phyloP scores from a whole-genome alignment of 2,329 filamentous ascomycete species.

The Colletotrichum horii region DNA sequence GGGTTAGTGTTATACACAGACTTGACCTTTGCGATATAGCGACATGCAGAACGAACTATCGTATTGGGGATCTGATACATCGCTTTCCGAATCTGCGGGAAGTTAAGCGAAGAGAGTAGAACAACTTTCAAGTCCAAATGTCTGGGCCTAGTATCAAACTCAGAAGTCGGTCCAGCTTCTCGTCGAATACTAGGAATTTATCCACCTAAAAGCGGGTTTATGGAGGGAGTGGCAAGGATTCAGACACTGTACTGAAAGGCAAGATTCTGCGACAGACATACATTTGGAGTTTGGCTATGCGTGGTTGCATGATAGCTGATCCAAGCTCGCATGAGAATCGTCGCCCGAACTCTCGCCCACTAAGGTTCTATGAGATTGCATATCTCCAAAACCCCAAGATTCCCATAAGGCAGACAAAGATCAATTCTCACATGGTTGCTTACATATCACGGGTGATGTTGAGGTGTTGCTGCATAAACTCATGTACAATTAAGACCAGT shows the following conservation, averaged over 20 bases:
- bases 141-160: background rate
- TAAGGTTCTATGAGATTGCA: background rate
- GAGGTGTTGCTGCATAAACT: background rate
- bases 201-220: background rate
- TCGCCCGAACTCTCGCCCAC: background rate
- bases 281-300: background rate
- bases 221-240: background rate
- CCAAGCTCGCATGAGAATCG: background rate
- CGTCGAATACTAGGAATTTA: background rate
- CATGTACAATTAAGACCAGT: too few species aligned
- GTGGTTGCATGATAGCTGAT: background rate
- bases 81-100: background rate
- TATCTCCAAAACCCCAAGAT: background rate
- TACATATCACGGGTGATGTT: background rate
- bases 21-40: background rate
- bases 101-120: background rate
- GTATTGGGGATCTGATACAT: too few species aligned
- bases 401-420: fast-evolving
- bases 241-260: background rate
- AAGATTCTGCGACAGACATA: background rate
- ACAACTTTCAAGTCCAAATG: background rate
- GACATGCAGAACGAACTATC: background rate
- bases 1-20: background rate
- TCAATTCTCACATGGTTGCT: background rate
- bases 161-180: background rate